Base-by-base conservation (phyloP, 306 rosid genomes). In the Albizia julibrissin region DNA sequence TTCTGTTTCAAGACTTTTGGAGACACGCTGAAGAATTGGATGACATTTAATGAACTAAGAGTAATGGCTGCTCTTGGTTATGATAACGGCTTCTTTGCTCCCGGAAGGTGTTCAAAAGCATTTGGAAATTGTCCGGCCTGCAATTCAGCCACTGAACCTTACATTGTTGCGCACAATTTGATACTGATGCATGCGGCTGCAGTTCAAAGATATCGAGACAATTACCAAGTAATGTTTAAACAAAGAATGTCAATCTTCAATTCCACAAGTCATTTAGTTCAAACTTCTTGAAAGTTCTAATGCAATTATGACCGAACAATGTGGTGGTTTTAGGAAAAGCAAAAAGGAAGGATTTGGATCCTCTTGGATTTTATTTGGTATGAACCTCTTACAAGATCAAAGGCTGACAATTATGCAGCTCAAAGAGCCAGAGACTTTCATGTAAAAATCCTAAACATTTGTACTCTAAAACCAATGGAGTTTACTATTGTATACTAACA, bases 371-470 rank as follows among this genome's bases (percentile, higher is more conserved):
- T 90, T 24, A 87, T 85, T 59, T 90, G 94, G 94, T 90, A 87
- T 21, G 94, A 90, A 74, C 92, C 92, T 76, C 94, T 90, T 65
- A 83, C 94, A 12, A 73, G 87, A 69, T 85, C 89, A 52, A 88
- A 87, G 86, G 94, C 88, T 14, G 90, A 90, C 82, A 83, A 72
- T 75, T 80, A 83, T 80, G 94, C 94, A 61, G 94, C 94, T 80
- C 94, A 90, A 72, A 87, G 92, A 83, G 94, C 92, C 10, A 89
- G 90, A 59, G 94, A 90, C 86, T 88, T 90, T 75, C 94, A 90
- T 34, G 56, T 90, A 88, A 84, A 29, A 10, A 10, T 22, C 29
- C 31, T 59, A 10, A 59, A 10, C 33, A n/a, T 56, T n/a, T 27
- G 39, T 6, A 9, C 72, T 31, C 24, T 10, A n/a, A 40, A n/a